Conservation (phyloP, 2,329 filamentous ascomycete species). For the Cladosporium sp. region DNA sequence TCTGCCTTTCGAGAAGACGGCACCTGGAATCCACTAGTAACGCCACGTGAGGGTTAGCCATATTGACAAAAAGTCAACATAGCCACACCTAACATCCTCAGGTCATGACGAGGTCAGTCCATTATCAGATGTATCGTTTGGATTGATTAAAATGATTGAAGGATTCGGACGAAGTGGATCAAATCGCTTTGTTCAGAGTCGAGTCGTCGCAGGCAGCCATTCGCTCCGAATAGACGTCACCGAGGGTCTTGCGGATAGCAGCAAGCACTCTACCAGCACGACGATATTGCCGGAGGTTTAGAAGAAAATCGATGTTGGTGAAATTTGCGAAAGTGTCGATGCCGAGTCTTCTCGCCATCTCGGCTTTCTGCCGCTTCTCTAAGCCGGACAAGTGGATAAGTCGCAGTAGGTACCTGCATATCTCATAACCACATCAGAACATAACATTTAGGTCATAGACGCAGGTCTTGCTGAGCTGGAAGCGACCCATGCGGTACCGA, state of each 20-base stretch:
- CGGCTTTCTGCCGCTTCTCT: not conserved
- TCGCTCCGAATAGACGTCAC: not conserved
- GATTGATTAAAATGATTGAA: not conserved
- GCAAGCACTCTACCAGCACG: not conserved
- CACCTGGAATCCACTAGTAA: not conserved
- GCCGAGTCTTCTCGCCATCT: not conserved
- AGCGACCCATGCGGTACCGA: slow-evolving; percentile 1
- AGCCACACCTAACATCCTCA: not conserved
- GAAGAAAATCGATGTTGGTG: not conserved
- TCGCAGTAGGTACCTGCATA: not conserved
- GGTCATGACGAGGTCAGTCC: not conserved
- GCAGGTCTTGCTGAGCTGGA: not conserved
- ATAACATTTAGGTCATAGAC: not conserved
- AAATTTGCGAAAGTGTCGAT: not conserved
- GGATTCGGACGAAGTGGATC: not conserved
- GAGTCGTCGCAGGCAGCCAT: not conserved
- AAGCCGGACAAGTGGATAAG: not conserved
- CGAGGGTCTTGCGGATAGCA: not conserved
- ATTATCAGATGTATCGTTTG: not conserved
- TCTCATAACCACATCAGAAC: not conserved
- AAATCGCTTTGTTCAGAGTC: not conserved
- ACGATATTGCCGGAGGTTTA: not conserved
- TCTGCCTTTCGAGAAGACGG: not conserved
- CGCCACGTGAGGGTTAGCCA: not conserved
- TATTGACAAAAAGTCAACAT: not conserved